A percentile compares a stretch with the other conserved stretches of the same genome.
Conservation (phyloP, 257 asterid genomes). For the Buddleja alternifolia region DNA sequence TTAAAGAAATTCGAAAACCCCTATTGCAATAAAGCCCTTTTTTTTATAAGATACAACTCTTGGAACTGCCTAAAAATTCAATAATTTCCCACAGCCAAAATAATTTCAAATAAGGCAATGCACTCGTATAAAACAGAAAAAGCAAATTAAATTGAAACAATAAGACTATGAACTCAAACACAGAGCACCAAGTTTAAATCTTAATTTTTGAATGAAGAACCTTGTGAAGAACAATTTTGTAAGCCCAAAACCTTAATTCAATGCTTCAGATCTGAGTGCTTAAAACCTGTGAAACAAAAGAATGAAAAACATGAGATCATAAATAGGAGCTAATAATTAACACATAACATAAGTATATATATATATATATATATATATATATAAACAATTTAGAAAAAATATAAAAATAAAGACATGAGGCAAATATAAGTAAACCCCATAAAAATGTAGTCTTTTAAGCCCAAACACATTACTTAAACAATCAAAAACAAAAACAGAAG, state of each 20-base stretch:
- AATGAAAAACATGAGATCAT: slow-evolving; percentile 30
- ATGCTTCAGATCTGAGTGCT: slow-evolving; percentile 65
- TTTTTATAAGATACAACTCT: no score
- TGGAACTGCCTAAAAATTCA: not conserved
- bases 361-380: no score
- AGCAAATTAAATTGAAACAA: not conserved
- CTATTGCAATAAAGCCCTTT: no score
- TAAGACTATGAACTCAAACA: not conserved
- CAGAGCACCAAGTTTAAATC: slow-evolving; percentile 21
- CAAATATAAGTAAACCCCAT: not conserved
- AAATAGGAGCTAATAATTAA: slow-evolving; percentile 11
- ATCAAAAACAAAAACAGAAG: not conserved
- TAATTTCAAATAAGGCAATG: not conserved
- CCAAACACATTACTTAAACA: not conserved
- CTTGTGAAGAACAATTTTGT: slow-evolving; percentile 25
- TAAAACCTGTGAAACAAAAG: slow-evolving; percentile 37
- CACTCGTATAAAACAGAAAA: no score
- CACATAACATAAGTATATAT: slow-evolving; percentile 8
- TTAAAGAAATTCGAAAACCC: slow-evolving; percentile 5
- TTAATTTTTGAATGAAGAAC: slow-evolving; percentile 10
- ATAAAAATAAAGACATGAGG: not conserved
- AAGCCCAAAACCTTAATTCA: slow-evolving; percentile 40
- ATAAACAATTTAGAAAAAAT: not conserved
- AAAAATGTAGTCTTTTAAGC: slow-evolving; percentile 13
- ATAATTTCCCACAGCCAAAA: slow-evolving; percentile 4